Evolutionary conservation across 208 protist species (phyloP).

Genomic region (Kentomonas sorsogonicus): DNA sequence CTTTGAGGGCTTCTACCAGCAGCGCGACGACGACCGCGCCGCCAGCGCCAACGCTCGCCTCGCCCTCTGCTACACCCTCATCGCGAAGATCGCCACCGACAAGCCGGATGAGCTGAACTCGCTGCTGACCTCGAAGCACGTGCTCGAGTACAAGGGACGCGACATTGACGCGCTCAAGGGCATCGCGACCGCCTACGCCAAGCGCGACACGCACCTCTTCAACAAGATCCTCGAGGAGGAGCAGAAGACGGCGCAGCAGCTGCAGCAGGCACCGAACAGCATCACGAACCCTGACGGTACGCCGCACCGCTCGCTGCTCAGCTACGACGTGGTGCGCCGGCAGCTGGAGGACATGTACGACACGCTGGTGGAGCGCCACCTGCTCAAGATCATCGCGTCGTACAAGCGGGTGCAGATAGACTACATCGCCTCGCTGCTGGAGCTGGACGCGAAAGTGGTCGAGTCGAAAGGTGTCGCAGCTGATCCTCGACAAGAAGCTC

Average conservation of each 20-base stretch:
- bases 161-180: slow-evolving; percentile 92
- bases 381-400: slow-evolving; percentile 95
- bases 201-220: slow-evolving; percentile 93
- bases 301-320: slow-evolving; percentile 43
- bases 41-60: too few species aligned
- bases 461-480: slow-evolving; percentile 94
- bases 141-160: slow-evolving; percentile 90
- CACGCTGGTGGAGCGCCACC: slow-evolving; percentile 94
- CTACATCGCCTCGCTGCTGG: slow-evolving; percentile 91
- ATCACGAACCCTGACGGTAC: too few species aligned
- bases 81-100: slow-evolving; percentile 92
- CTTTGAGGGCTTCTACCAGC: slow-evolving; percentile 95
- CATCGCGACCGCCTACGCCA: slow-evolving; percentile 92
- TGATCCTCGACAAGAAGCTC: slow-evolving; percentile 98
- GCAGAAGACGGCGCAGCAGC: background rate
- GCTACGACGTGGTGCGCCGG: slow-evolving; percentile 86
- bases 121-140: slow-evolving; percentile 79
- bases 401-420: slow-evolving; percentile 95
- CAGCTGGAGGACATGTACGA: slow-evolving; percentile 95
- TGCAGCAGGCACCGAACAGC: too few species aligned
- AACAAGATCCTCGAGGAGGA: slow-evolving; percentile 57
- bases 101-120: slow-evolving; percentile 64
- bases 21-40: slow-evolving; percentile 74
- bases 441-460: slow-evolving; percentile 69
- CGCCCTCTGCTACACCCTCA: slow-evolving; percentile 97